These are phyloP conservation scores for Aspergillus fumigatiaffinis DNA, from an alignment of 2,329 filamentous ascomycete species.

Conservation along the genomic window DNA sequence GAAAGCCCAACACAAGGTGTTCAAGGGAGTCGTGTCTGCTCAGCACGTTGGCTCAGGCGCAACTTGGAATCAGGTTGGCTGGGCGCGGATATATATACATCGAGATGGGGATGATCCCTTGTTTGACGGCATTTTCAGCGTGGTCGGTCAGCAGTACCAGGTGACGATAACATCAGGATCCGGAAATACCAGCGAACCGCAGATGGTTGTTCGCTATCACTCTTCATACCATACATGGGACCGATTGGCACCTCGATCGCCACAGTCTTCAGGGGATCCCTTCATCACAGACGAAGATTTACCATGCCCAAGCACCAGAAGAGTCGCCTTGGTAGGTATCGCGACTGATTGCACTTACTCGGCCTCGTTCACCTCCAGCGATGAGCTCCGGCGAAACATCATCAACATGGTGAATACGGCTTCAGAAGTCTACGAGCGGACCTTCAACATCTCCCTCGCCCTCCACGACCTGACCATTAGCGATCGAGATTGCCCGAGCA, in stretches of 20 bases:
- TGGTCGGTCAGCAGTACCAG: conserved; percentile 2
- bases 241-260: background rate
- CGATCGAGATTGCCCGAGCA: conserved; percentile 65
- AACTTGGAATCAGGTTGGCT: conserved; percentile 3
- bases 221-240: too few relatives aligned
- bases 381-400: conserved; percentile 33
- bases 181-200: background rate
- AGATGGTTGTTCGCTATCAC: too few relatives aligned
- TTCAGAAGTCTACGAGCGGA: conserved; percentile 77
- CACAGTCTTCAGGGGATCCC: too few relatives aligned
- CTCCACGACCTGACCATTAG: conserved; percentile 78
- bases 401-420: conserved; percentile 70
- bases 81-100: conserved; percentile 11
- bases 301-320: conserved; percentile 72
- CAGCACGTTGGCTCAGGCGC: background rate
- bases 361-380: conserved; percentile 60
- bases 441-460: conserved; percentile 88
- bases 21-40: conserved; percentile 1
- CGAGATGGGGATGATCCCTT: conserved; percentile 6
- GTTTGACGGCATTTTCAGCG: conserved; percentile 9
- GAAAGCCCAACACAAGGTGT: background rate
- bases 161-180: background rate
- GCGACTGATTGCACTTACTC: conserved; percentile 89
- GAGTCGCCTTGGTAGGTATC: conserved; percentile 81
- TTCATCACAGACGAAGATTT: too few relatives aligned